A percentile compares a stretch with the other conserved stretches of the same genome.
Evolutionary conservation across 108 stramenopile species (phyloP).

Genomic region (Fragilariopsis cylindrus): DNA sequence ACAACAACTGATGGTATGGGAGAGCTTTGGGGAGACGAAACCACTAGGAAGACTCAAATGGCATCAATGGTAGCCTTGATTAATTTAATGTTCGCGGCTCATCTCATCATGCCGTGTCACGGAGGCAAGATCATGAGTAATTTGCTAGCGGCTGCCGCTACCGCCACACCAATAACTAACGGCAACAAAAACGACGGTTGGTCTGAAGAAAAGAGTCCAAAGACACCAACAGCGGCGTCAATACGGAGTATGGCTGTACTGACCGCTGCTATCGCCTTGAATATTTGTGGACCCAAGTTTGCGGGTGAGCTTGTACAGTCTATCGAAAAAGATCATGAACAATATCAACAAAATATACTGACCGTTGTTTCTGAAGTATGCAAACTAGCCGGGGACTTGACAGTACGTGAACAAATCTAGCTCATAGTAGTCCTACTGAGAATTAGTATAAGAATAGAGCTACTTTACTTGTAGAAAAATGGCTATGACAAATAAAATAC

Average conservation of each 20-base stretch:
- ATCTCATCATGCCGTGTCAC: conserved; percentile 65
- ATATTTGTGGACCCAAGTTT: conserved; percentile 39
- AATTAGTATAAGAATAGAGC: too few relatives aligned
- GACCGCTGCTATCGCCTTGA: conserved; percentile 44
- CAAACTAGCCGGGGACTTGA: conserved; percentile 1
- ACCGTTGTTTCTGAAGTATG: conserved; percentile 8
- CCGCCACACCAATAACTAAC: conserved; percentile 18
- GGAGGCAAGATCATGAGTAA: conserved; percentile 65
- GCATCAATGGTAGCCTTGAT: conserved; percentile 42
- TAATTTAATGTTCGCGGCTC: conserved; percentile 57
- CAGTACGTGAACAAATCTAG: too few relatives aligned
- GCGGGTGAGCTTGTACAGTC: conserved; percentile 2
- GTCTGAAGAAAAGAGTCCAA: conserved; percentile 5
- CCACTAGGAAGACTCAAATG: conserved; percentile 28
- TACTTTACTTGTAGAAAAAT: too few relatives aligned
- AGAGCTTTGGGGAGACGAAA: background rate
- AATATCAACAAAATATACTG: conserved; percentile 10
- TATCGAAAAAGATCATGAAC: conserved; percentile 4
- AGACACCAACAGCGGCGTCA: conserved; percentile 1
- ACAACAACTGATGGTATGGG: background rate
- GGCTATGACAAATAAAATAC: too few relatives aligned
- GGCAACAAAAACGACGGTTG: background rate
- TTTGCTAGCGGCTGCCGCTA: conserved; percentile 36
- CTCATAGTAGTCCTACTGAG: background rate
- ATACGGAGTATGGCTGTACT: conserved; percentile 31